phyloP scores from a whole-genome alignment of 1,284 basidiomycete genomes.

The Coniophora puteana region DNA sequence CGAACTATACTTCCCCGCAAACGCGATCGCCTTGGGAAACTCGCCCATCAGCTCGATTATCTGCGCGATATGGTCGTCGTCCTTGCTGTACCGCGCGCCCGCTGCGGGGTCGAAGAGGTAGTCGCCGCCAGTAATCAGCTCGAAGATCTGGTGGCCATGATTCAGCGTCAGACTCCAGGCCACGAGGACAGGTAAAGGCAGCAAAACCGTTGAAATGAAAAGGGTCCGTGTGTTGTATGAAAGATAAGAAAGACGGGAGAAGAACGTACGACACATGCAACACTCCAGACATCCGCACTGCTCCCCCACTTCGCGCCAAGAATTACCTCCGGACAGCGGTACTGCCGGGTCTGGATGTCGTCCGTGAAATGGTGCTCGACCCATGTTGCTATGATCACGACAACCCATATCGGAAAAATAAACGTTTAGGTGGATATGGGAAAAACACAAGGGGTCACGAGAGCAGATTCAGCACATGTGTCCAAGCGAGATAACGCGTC shows the following conservation, averaged over 20 bases:
- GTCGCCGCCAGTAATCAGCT: conserved; percentile 87
- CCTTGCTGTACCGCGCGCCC: conserved; percentile 82
- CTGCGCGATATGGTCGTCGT: conserved; percentile 98
- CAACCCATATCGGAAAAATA: no score
- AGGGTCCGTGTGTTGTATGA: no score
- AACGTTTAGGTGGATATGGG: conserved; percentile 4
- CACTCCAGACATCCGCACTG: conserved; percentile 95
- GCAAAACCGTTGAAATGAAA: conserved; percentile 2
- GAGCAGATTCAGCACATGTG: neutral
- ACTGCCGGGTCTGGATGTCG: conserved; percentile 96
- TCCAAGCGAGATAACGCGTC: conserved; percentile 3
- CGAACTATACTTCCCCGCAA: conserved; percentile 90
- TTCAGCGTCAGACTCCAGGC: no score
- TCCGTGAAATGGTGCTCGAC: conserved; percentile 92
- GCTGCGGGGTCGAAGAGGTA: conserved; percentile 87
- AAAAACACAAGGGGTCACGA: conserved; percentile 14
- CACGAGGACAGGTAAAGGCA: neutral
- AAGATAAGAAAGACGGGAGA: no score
- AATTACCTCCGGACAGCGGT: conserved; percentile 96
- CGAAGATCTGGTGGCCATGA: conserved; percentile 92
- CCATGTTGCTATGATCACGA: conserved; percentile 62
- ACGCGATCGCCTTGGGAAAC: conserved; percentile 79
- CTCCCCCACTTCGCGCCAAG: conserved; percentile 93
- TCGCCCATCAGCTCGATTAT: conserved; percentile 97
- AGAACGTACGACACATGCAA: conserved; percentile 81